phyloP scores from a whole-genome alignment of 179 eudicot genomes.

The Spergularia azorica region DNA sequence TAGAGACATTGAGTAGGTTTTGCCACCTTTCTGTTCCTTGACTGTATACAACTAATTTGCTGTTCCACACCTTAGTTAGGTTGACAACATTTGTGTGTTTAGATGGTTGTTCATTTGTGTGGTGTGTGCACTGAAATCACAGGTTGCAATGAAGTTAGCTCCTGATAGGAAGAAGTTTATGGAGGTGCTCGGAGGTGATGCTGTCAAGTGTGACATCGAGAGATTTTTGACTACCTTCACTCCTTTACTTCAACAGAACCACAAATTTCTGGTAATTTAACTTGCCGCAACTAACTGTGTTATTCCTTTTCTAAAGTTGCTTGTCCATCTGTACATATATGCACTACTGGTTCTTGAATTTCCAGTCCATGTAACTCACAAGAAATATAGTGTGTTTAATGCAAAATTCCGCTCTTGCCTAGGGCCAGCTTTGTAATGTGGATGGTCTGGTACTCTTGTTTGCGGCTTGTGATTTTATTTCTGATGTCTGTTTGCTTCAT shows the following conservation, averaged over 20 bases:
- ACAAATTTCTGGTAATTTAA: conserved; percentile 72
- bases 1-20: background rate
- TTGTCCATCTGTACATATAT: background rate
- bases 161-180: conserved; percentile 89
- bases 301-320: background rate
- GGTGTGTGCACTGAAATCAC: conserved; percentile 22
- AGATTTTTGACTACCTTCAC: conserved; percentile 59
- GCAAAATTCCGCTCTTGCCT: background rate
- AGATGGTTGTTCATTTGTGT: background rate
- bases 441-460: too few species aligned
- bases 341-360: background rate
- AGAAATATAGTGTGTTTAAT: background rate
- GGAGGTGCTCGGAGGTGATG: conserved; percentile 66
- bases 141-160: conserved; percentile 88
- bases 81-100: background rate
- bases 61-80: background rate
- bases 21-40: background rate
- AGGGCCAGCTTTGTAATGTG: too few species aligned
- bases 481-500: conserved; percentile 21
- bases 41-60: background rate
- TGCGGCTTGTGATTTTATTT: background rate
- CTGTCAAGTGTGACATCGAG: conserved; percentile 59
- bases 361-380: background rate
- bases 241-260: conserved; percentile 67
- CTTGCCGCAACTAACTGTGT: background rate